Conservation (phyloP, 352 stramenopile genomes). For the Pythium oligandrum region DNA sequence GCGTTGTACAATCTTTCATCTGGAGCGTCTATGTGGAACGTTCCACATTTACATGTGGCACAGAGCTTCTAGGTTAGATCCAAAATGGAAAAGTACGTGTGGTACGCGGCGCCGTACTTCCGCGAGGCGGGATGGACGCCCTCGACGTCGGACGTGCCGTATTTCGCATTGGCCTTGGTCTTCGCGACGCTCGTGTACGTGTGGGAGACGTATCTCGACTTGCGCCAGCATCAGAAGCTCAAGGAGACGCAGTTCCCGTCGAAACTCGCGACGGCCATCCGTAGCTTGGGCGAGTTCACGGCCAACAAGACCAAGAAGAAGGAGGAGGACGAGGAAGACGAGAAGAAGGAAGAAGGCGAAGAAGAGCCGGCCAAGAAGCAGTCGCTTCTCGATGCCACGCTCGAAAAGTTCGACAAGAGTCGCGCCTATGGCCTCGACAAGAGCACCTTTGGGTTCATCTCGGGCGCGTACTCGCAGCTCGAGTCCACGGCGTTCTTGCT, state of each 20-base stretch:
- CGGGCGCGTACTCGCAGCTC: conserved; percentile 77
- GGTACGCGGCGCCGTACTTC: conserved; percentile 50
- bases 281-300: conserved; percentile 36
- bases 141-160: conserved; percentile 29
- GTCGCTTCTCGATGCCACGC: conserved; percentile 81
- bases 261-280: conserved; percentile 47
- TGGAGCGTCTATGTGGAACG: no score
- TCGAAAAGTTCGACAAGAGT: conserved; percentile 90
- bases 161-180: conserved; percentile 68
- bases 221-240: conserved; percentile 89
- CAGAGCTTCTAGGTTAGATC: no score
- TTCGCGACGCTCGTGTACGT: conserved; percentile 90
- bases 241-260: conserved; percentile 67
- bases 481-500: conserved; percentile 87
- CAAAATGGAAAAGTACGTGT: conserved; percentile 6
- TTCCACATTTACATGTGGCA: no score
- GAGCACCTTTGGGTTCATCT: conserved; percentile 93
- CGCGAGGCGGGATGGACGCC: conserved; percentile 49
- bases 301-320: conserved; percentile 17
- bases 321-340: conserved; percentile 1
- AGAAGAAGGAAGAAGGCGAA: conserved; percentile 12
- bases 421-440: conserved; percentile 96
- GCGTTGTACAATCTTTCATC: no score
- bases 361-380: conserved; percentile 8
- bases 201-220: conserved; percentile 92